Evolutionary conservation across 2,329 filamentous ascomycete genomes (phyloP).

Genomic region (Gaeumannomyces tritici): DNA sequence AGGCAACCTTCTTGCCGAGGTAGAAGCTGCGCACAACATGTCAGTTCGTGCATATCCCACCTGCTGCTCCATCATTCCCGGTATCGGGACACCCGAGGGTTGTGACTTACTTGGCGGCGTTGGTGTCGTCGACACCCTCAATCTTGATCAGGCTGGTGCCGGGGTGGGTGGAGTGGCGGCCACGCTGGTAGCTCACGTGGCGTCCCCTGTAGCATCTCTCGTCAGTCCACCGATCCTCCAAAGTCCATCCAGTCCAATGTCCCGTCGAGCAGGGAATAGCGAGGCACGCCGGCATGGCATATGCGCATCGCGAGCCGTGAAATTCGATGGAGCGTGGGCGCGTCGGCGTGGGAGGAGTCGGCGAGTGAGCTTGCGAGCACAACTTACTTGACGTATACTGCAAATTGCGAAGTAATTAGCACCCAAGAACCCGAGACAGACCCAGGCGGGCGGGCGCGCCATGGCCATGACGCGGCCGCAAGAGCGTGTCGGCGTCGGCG

Average conservation of each 20-base stretch:
- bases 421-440: neutral
- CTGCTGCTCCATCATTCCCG: neutral
- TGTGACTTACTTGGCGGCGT: slow-evolving; percentile 69
- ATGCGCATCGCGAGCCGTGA: neutral
- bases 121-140: slow-evolving; percentile 88
- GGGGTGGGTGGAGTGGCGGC: slow-evolving; percentile 84
- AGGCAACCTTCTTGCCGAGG: slow-evolving; percentile 97
- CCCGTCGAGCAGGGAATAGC: neutral
- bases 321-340: slow-evolving; percentile 4
- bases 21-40: slow-evolving; percentile 59
- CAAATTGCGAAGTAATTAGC: slow-evolving; percentile 6
- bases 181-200: slow-evolving; percentile 96
- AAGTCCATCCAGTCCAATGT: neutral
- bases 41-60: neutral
- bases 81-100: neutral
- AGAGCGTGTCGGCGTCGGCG: slow-evolving; percentile 11
- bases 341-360: neutral
- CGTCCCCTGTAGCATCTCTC: slow-evolving; percentile 59
- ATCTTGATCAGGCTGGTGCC: slow-evolving; percentile 95
- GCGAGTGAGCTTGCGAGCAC: slow-evolving; percentile 2
- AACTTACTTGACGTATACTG: slow-evolving; percentile 88
- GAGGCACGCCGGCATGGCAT: neutral
- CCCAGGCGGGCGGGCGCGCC: too few relatives aligned
- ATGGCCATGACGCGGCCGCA: neutral
- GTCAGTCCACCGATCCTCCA: slow-evolving; percentile 13